A percentile compares a stretch with the other conserved stretches of the same genome.
These are phyloP conservation scores for Moricandia moricandioides DNA, from an alignment of 345 rosid species.

Conservation along the genomic window DNA sequence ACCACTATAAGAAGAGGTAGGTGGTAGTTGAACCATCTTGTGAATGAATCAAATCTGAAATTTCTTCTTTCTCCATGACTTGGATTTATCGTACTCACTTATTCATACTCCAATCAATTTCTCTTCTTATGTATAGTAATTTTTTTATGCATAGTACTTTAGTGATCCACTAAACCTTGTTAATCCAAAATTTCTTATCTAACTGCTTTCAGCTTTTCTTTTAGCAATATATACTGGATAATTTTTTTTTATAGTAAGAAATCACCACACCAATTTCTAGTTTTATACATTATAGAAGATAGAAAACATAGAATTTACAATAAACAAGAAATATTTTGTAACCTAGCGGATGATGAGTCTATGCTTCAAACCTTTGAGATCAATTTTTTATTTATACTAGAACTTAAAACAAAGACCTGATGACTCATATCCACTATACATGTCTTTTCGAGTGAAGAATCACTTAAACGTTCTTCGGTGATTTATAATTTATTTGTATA, in stretches of 20 bases:
- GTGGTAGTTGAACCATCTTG: constrained; percentile 74
- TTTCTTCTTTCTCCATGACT: constrained; percentile 1
- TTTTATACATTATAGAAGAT: not conserved
- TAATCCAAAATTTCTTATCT: not conserved
- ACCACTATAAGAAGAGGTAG: constrained; percentile 34
- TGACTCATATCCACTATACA: not conserved
- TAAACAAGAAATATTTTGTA: not conserved
- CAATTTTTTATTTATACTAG: no score
- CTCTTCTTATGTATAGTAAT: not conserved
- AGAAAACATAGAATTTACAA: not conserved
- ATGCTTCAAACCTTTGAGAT: not conserved
- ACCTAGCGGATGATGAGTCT: not conserved
- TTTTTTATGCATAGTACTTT: not conserved
- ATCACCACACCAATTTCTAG: not conserved
- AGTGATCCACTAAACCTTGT: not conserved
- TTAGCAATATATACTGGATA: not conserved
- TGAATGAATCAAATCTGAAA: constrained; percentile 17
- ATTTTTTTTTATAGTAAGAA: not conserved
- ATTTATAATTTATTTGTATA: not conserved
- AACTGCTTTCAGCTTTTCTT: not conserved
- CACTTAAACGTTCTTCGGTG: not conserved
- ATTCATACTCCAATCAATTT: not conserved
- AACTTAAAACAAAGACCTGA: not conserved
- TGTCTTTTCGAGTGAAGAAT: not conserved
- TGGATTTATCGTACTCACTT: not conserved